Evolutionary conservation across 345 rosid genomes (phyloP), one percentile per base, ranked within the genome.

Genomic region (Bruguiera gymnorhiza): DNA sequence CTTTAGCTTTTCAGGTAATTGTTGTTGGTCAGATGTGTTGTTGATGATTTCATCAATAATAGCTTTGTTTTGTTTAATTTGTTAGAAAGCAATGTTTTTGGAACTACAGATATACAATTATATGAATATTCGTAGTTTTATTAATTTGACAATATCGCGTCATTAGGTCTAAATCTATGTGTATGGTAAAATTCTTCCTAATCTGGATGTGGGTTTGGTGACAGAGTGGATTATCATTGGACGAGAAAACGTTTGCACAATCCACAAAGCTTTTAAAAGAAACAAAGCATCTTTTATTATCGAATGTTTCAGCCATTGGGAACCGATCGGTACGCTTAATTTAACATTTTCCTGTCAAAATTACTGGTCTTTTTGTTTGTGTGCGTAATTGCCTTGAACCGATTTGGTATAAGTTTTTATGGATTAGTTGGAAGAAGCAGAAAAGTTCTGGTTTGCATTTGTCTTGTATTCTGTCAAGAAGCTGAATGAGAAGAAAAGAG

Each of bases 391-490:
- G 18, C n/a, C 39, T 39, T 43, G 70, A n/a, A 26, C 24, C 72
- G 24, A 61, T 31, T 31, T 27, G 21, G 8, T 46, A 70, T 53
- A 61, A 32, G 37, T 1, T 73, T 62, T 72, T 62, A 53, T 57
- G 75, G 53, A 4, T 72, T 76, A 91, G 98, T 77, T 68, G 53
- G 98, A 94, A 75, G 98, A 94, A 81, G 92, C 87, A 10, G 97
- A 89, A 70, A 84, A 87, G 76, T 91, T 79, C 78, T 91, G 95
- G 96, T 88, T 85, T 79, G 91, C 97, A 0, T 91, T 91, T 73
- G 83, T 94, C 53, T 77, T 83, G 37, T 94, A 74, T 62, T 87
- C 93, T 1, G 83, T 87, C 48, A 88, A 82, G 77, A 88, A 79
- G 82, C 77, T 91, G 66, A 71, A 81, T 65, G 78, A 85, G 79